Conservation (phyloP, 352 stramenopile genomes). For the Heterotrichella gracilis region DNA sequence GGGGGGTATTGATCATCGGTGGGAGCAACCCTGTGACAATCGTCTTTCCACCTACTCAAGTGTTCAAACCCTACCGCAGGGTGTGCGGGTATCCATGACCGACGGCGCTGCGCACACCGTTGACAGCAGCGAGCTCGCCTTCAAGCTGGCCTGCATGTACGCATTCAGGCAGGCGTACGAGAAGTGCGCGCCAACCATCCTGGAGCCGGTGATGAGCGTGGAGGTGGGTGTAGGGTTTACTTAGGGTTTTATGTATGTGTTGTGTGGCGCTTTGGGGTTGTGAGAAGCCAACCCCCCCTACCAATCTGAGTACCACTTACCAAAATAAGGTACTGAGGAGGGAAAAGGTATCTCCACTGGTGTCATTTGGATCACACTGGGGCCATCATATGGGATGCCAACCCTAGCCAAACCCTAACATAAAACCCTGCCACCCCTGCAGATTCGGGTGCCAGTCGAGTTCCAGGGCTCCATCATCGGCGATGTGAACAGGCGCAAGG, state of each 20-base stretch:
- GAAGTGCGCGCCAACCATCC: conserved; percentile 49
- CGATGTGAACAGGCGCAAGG: conserved; percentile 25
- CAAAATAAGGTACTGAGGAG: too few species aligned
- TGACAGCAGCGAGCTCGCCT: conserved; percentile 88
- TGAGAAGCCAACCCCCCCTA: too few species aligned
- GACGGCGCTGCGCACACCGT: conserved; percentile 70
- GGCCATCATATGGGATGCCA: too few species aligned
- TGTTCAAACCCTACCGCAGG: conserved; percentile 13
- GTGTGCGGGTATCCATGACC: conserved; percentile 43
- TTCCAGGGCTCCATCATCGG: conserved; percentile 33
- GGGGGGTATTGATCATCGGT: too few species aligned
- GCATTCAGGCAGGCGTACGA: conserved; percentile 68
- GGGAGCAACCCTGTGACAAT: background rate
- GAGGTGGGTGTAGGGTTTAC: too few species aligned
- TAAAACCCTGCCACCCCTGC: conserved; percentile 21
- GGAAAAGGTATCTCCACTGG: too few species aligned
- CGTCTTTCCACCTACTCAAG: background rate
- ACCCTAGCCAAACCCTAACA: too few species aligned
- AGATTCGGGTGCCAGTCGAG: conserved; percentile 31
- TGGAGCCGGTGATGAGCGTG: conserved; percentile 69
- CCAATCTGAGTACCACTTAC: too few species aligned
- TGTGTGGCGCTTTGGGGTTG: too few species aligned
- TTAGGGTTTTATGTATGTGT: too few species aligned
- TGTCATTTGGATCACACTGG: too few species aligned
- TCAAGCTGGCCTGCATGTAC: conserved; percentile 65